Evolutionary conservation across 345 rosid genomes (phyloP).

Genomic region (Ceriops decandra): DNA sequence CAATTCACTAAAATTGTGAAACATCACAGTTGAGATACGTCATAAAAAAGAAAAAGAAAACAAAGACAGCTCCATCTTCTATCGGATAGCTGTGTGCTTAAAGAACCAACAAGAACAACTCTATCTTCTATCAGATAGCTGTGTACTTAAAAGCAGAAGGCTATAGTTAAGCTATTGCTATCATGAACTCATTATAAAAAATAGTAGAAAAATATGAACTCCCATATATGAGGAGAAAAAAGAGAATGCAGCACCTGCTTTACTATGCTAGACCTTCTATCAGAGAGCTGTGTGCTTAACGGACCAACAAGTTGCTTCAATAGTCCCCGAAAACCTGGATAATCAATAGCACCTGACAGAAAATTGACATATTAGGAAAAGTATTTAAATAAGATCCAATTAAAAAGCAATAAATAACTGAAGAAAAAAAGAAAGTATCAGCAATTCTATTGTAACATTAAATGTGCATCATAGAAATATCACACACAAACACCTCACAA

Average conservation of each 20-base stretch:
- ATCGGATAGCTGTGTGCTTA: slow-evolving; percentile 68
- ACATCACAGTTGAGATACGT: background rate
- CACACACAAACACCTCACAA: too few relatives aligned
- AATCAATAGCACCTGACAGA: slow-evolving; percentile 77
- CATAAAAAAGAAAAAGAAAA: background rate
- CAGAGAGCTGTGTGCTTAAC: slow-evolving; percentile 77
- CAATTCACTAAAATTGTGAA: background rate
- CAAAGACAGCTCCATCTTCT: background rate
- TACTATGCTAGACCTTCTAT: slow-evolving; percentile 92
- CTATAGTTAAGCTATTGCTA: too few relatives aligned
- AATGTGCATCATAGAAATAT: too few relatives aligned
- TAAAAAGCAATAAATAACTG: background rate
- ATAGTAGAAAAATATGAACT: background rate
- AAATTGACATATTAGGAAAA: background rate
- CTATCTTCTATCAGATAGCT: slow-evolving; percentile 39
- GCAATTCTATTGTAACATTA: too few relatives aligned
- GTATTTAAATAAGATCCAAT: too few relatives aligned
- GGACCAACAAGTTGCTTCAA: slow-evolving; percentile 93
- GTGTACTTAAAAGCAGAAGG: slow-evolving; percentile 43
- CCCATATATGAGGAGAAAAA: slow-evolving; percentile 1
- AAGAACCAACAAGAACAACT: slow-evolving; percentile 38
- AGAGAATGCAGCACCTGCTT: slow-evolving; percentile 60
- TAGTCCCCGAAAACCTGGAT: slow-evolving; percentile 81
- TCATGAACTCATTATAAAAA: background rate
- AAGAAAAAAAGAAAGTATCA: too few relatives aligned